These are phyloP conservation scores for Fusarium transvaalense DNA, from an alignment of 2,329 filamentous ascomycete species.

Conservation along the genomic window DNA sequence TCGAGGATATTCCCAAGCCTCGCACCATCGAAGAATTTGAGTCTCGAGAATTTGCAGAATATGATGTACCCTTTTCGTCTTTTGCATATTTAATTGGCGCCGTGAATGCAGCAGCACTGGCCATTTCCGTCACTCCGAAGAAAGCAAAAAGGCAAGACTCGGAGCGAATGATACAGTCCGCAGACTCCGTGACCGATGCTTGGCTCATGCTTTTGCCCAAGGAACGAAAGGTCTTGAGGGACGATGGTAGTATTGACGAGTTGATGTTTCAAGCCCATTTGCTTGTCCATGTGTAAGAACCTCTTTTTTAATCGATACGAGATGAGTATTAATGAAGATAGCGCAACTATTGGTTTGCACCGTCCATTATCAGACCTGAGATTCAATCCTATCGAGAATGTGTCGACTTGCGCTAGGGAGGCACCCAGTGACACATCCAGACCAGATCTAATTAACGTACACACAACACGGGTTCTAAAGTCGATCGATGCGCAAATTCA, in stretches of 20 bases:
- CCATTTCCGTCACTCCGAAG: constrained; percentile 20
- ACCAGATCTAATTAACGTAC: constrained; percentile 34
- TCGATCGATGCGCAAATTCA: constrained; percentile 37
- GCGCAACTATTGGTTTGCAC: constrained; percentile 35
- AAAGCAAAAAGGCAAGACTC: constrained; percentile 24
- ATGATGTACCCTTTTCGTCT: constrained; percentile 23
- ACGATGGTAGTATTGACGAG: constrained; percentile 29
- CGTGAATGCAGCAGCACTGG: constrained; percentile 15
- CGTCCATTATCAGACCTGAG: constrained; percentile 31
- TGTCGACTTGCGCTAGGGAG: constrained; percentile 34
- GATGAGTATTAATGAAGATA: neutral
- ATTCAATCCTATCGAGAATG: constrained; percentile 28
- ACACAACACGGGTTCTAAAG: constrained; percentile 26
- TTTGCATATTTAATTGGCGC: constrained; percentile 39
- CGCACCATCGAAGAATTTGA: constrained; percentile 28
- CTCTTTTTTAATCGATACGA: accelerated
- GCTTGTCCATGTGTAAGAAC: constrained; percentile 34
- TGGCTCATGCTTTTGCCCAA: constrained; percentile 29
- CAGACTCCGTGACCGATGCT: constrained; percentile 31
- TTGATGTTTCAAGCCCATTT: constrained; percentile 39
- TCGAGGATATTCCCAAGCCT: constrained; percentile 15
- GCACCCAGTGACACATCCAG: constrained; percentile 14
- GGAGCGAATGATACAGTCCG: constrained; percentile 20
- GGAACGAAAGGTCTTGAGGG: constrained; percentile 5
- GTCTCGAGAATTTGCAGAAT: constrained; percentile 27